A percentile compares a stretch with the other conserved stretches of the same genome.
Conservation (phyloP, 2,329 filamentous ascomycete genomes). For the Scedosporium apiospermum region DNA sequence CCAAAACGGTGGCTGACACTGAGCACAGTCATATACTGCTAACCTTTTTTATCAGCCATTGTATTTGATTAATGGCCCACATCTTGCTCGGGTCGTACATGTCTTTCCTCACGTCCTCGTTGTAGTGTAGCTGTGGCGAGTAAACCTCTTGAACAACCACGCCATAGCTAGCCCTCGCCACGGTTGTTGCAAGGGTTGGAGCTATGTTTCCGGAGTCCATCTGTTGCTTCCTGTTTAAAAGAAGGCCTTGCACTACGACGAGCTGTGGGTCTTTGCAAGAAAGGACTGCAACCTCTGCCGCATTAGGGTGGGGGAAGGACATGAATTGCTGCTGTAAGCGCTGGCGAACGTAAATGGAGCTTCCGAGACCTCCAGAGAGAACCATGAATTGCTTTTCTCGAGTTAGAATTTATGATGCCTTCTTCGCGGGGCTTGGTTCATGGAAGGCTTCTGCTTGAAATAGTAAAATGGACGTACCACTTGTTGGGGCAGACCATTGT, state of each 20-base stretch:
- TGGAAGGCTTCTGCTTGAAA: background rate
- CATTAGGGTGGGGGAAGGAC: constrained; percentile 23
- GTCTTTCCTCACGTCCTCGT: constrained; percentile 25
- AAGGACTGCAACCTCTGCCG: constrained; percentile 25
- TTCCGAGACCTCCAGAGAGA: constrained; percentile 35
- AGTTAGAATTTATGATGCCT: background rate
- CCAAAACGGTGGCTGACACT: background rate
- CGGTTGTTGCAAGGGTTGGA: constrained; percentile 28
- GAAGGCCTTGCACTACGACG: constrained; percentile 42
- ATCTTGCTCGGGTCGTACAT: constrained; percentile 20
- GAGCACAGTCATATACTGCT: background rate
- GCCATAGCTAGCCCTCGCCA: constrained; percentile 33
- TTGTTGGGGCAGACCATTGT: constrained; percentile 20
- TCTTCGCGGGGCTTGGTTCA: background rate
- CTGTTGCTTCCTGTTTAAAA: constrained; percentile 40
- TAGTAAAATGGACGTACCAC: constrained; percentile 19
- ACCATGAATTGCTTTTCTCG: constrained; percentile 28
- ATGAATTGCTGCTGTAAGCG: constrained; percentile 27
- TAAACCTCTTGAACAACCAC: constrained; percentile 27
- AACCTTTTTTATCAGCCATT: constrained; percentile 32
- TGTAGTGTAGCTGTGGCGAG: constrained; percentile 23
- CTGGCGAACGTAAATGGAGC: constrained; percentile 35
- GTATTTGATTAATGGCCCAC: constrained; percentile 31
- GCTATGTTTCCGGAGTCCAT: constrained; percentile 28
- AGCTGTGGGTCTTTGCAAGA: constrained; percentile 42